A percentile compares a stretch with the other conserved stretches of the same genome.
Conservation (phyloP, 805 yeast genomes). For the Wickerhamomyces alni region DNA sequence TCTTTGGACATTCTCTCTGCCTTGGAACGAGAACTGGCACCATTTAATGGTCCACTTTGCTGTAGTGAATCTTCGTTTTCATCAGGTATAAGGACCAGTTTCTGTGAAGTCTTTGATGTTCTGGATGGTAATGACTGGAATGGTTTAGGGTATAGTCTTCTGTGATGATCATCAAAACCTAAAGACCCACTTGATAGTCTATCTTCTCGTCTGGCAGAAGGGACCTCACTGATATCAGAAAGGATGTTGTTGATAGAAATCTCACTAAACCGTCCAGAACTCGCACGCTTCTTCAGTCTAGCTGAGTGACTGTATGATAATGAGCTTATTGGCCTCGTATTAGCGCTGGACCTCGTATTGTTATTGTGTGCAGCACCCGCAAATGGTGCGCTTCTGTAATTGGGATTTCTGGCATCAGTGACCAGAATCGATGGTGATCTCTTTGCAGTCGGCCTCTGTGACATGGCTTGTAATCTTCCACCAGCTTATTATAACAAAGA, state of each 20-base stretch:
- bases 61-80: conserved; percentile 21
- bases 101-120: conserved; percentile 81
- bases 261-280: conserved; percentile 50
- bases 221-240: conserved; percentile 78
- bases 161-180: conserved; percentile 10
- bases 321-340: conserved; percentile 1
- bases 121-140: conserved; percentile 58
- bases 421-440: conserved; percentile 91
- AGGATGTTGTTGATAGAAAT: conserved; percentile 78
- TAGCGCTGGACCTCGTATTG: conserved; percentile 1
- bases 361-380: conserved; percentile 49
- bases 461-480: too few relatives aligned
- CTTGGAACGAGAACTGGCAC: conserved; percentile 15
- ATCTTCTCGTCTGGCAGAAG: conserved; percentile 56
- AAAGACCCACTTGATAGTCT: conserved; percentile 32
- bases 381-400: conserved; percentile 63
- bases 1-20: conserved; percentile 52
- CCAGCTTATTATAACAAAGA: too few relatives aligned
- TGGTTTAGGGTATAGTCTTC: conserved; percentile 35
- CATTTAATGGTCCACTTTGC: conserved; percentile 2
- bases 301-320: conserved; percentile 1
- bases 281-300: conserved; percentile 13
- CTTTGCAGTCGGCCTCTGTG: conserved; percentile 59
- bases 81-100: conserved; percentile 78
- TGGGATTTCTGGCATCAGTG: conserved; percentile 72